Evolutionary conservation across 2,329 filamentous ascomycete genomes (phyloP), one percentile per base, ranked within the genome.

Genomic region (Ascocoryne sarcoides): DNA sequence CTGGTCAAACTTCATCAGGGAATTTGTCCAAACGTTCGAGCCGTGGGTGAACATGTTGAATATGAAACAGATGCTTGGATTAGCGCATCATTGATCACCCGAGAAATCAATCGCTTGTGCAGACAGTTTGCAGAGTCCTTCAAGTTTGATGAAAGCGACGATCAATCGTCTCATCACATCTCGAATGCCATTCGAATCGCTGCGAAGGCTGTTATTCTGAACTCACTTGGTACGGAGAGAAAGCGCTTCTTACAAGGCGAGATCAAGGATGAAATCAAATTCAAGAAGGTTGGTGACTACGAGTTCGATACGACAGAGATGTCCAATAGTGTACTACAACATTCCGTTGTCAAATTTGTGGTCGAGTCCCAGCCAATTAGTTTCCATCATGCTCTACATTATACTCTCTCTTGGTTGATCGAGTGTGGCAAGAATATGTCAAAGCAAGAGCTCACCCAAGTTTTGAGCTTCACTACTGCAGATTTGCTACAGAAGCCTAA

Each of bases 1-100:
- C 70, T 98, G 12, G 87, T 95, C 48, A 95, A 95, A 62, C 73
- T 98, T 33, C 89, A 95, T 50, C 93, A 98, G 65, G 90, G 92
- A 19, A 95, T 98, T 41, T 95, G 90, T 53, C 92, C 92, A 1
- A 98, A 96, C 55, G 72, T 89, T 33, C 76, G 93, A 46, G 92
- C 90, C 2, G 77, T 95, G 16, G 88, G 89, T 12, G 92, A 96
- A 57, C 92, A 98, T 60, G 85, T 98, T 21, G 93, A 98, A 61
- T 98, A 96, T 58, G 92, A 98, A 63, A 93, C 89, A 2, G 93
- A 98, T 63, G 84, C 87, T 15, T 98, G 92, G 92, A 96, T 98
- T 39, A 93, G 86, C 43, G 90, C 92, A 3, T 95, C 89, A 5
- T 72, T 96, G 37, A 84, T 98, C 43, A 95, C 92, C 36, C 76